Evolutionary conservation across 2,329 filamentous ascomycete species (phyloP).

Genomic region (Paraphoma chrysanthemicola): DNA sequence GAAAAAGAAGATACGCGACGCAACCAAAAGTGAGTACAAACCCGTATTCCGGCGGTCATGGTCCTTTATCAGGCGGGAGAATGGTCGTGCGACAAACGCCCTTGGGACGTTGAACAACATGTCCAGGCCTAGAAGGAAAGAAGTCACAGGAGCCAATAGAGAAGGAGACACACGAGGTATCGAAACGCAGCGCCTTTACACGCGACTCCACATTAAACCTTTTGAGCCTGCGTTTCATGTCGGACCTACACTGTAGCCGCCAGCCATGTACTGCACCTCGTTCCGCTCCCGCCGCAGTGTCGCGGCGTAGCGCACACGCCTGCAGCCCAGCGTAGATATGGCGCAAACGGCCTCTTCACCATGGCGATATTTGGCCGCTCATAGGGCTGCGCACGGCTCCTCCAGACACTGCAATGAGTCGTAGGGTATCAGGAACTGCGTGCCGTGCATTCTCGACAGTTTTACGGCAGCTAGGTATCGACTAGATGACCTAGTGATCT

Average conservation of each 20-base stretch:
- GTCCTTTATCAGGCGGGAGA: slow-evolving; percentile 41
- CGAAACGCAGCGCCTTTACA: slow-evolving; percentile 47
- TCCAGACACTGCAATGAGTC: slow-evolving; percentile 15
- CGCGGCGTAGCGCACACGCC: slow-evolving; percentile 33
- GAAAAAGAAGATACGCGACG: slow-evolving; percentile 21
- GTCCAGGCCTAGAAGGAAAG: slow-evolving; percentile 28
- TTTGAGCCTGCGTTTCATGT: slow-evolving; percentile 45
- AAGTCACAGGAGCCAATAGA: slow-evolving; percentile 44
- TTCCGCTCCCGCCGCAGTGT: slow-evolving; percentile 29
- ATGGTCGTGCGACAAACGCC: slow-evolving; percentile 40
- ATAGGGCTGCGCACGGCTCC: slow-evolving; percentile 18
- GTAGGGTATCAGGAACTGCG: slow-evolving; percentile 22
- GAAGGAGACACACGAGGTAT: slow-evolving; percentile 23
- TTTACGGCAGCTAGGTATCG: slow-evolving; percentile 30
- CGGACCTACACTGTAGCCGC: slow-evolving; percentile 46
- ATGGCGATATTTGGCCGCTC: slow-evolving; percentile 14
- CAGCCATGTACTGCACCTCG: slow-evolving; percentile 17
- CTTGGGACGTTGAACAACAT: slow-evolving; percentile 21
- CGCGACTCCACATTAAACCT: slow-evolving; percentile 40
- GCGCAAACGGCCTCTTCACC: slow-evolving; percentile 11
- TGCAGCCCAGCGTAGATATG: slow-evolving; percentile 26
- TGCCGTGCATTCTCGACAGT: slow-evolving; percentile 33
- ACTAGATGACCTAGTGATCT: slow-evolving; percentile 22
- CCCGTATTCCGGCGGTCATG: slow-evolving; percentile 22
- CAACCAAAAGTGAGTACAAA: slow-evolving; percentile 19